phyloP scores from a whole-genome alignment of 495 filamentous ascomycete species.

The Penicillium roqueforti region DNA sequence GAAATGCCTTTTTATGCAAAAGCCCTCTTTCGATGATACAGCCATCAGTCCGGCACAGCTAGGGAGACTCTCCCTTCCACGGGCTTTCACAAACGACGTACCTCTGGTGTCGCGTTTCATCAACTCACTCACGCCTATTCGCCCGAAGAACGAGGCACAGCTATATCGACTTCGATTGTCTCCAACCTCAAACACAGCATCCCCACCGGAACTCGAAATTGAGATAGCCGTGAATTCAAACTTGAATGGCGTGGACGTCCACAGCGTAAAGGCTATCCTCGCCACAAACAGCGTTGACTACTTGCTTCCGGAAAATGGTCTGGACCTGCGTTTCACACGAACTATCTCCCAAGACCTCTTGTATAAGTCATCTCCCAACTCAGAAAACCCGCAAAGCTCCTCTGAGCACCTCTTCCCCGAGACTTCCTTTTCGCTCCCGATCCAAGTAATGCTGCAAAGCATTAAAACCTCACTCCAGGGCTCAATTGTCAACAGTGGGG shows the following conservation, averaged over 20 bases:
- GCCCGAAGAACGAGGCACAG: constrained; percentile 5
- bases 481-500: constrained; percentile 10
- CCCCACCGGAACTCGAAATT: constrained; percentile 36
- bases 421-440: neutral
- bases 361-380: neutral
- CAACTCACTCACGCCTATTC: constrained; percentile 17
- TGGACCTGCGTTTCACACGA: constrained; percentile 42
- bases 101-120: constrained; percentile 31
- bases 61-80: constrained; percentile 27
- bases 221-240: constrained; percentile 18
- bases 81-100: constrained; percentile 32
- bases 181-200: constrained; percentile 23
- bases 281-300: constrained; percentile 36
- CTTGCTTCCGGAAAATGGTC: constrained; percentile 38
- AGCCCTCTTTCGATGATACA: constrained; percentile 19
- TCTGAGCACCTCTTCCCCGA: constrained; percentile 22
- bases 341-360: constrained; percentile 29
- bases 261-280: constrained; percentile 29
- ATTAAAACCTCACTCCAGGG: constrained; percentile 20
- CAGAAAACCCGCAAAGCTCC: constrained; percentile 25
- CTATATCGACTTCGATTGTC: constrained; percentile 31
- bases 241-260: constrained; percentile 14
- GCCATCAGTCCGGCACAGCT: constrained; percentile 31
- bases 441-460: constrained; percentile 12
- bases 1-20: constrained; percentile 36